Evolutionary conservation across 2,329 filamentous ascomycete species (phyloP).

Genomic region (Byssoonygena ceratinophila): DNA sequence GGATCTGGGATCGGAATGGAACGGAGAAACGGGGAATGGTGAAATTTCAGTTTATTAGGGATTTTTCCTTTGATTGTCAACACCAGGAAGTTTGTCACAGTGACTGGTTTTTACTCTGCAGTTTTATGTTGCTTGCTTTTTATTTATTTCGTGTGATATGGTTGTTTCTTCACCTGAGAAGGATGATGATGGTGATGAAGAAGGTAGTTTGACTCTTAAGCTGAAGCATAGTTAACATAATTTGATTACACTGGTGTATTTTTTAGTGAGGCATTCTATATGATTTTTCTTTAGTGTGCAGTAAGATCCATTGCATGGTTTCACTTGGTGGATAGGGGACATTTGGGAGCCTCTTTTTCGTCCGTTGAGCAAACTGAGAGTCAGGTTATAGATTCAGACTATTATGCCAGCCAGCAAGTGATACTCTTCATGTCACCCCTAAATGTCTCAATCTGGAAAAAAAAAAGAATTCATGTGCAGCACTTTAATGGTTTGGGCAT

Average conservation of each 20-base stretch:
- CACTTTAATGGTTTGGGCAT: too few relatives aligned
- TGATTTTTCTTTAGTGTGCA: too few relatives aligned
- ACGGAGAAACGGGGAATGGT: conserved; percentile 10
- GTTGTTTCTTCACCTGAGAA: background rate
- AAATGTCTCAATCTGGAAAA: too few relatives aligned
- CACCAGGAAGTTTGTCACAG: background rate
- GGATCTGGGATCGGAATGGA: conserved; percentile 9
- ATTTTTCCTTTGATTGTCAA: background rate
- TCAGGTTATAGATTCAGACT: too few relatives aligned
- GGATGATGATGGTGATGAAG: background rate
- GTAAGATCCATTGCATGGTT: too few relatives aligned
- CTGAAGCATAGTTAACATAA: background rate
- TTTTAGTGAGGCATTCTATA: too few relatives aligned
- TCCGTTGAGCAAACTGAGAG: too few relatives aligned
- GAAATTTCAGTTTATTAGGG: conserved; percentile 1
- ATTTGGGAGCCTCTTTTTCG: too few relatives aligned
- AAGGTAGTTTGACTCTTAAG: background rate
- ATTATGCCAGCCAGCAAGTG: too few relatives aligned
- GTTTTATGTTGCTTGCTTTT: background rate
- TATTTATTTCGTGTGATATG: background rate
- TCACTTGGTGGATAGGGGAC: too few relatives aligned
- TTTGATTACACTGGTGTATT: background rate
- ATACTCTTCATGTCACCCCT: too few relatives aligned
- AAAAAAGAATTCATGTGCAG: too few relatives aligned
- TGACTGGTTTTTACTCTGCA: background rate